Base-by-base conservation (phyloP, 768 basidiomycete genomes). In the Trametes sanguinea region DNA sequence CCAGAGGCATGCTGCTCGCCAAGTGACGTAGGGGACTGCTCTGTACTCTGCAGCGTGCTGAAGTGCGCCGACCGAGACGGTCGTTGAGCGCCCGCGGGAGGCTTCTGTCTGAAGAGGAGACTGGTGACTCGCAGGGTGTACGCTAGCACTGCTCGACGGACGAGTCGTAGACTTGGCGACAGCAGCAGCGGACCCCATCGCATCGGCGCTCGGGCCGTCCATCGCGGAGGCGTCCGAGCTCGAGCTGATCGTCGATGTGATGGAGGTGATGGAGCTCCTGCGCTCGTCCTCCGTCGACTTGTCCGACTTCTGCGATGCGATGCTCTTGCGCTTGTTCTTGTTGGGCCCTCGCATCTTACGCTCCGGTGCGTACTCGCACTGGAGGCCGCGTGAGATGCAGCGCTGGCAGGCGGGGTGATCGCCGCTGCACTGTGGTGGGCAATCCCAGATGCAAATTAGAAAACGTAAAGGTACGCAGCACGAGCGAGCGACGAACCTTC, bases 341-440 rank as follows among this genome's bases (percentile, higher is more conserved):
- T 86, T 86, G 29, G 85, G 82, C 0, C 87, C 87, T 2, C 84
- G 78, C 48, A 86, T 81, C 47, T 85, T 77, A 2, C 86, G 83
- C 74, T 89, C 87, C 51, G 84, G 80, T 0, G 85, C 83, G 67
- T 92, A 91, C 50, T 85, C 82, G 73, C 89, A 91, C 2, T 74
- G 64, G 42, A 90, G 75, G 0, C 86, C 84, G 5, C 87, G 78
- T 3, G 73, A 75, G 6, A 80, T 69, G 71, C 89, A 91, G 10
- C 90, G 84, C 65, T 84, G 80, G 71, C 89, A 92, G 0, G 82
- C 72, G 0, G 89, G 88, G 55, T 85, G 85, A 39, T 88, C 86
- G 43, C 89, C 88, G 63, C 83, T 86, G 72, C 89, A 91, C 87
- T 90, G 70, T 47, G 39, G 29, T 4, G 29, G n/a, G 48, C 29